phyloP scores from a whole-genome alignment of 2,329 filamentous ascomycete species.

The Hymenotorrendiella dingleyae region DNA sequence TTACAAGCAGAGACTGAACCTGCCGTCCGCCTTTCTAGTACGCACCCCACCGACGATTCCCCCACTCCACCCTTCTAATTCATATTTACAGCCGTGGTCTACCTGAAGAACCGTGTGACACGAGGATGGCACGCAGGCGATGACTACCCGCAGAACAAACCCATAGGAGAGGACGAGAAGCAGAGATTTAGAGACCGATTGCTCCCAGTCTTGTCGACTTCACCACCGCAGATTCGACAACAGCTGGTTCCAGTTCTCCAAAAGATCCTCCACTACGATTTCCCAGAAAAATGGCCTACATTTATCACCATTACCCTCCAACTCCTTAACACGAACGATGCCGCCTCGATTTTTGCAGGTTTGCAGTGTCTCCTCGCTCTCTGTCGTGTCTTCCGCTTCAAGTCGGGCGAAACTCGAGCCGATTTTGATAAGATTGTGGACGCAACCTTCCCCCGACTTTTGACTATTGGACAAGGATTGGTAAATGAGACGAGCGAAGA shows the following conservation, averaged over 20 bases:
- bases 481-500: slow-evolving; percentile 89
- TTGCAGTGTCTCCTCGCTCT: slow-evolving; percentile 91
- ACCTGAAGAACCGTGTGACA: slow-evolving; percentile 95
- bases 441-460: slow-evolving; percentile 79
- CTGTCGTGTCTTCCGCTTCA: slow-evolving; percentile 93
- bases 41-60: slow-evolving; percentile 32
- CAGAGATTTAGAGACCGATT: slow-evolving; percentile 78
- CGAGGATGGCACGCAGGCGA: slow-evolving; percentile 81
- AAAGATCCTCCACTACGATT: slow-evolving; percentile 93
- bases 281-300: slow-evolving; percentile 86
- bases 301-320: slow-evolving; percentile 92
- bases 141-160: slow-evolving; percentile 58
- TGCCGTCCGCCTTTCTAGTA: slow-evolving; percentile 84
- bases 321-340: slow-evolving; percentile 80
- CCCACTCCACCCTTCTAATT: slow-evolving; percentile 27
- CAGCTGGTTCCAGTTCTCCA: slow-evolving; percentile 93
- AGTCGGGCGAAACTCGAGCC: slow-evolving; percentile 68
- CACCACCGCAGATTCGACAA: slow-evolving; percentile 74
- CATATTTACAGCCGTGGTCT: slow-evolving; percentile 70
- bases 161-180: slow-evolving; percentile 87
- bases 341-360: slow-evolving; percentile 82
- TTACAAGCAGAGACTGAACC: slow-evolving; percentile 82
- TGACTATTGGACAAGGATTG: slow-evolving; percentile 81
- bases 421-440: slow-evolving; percentile 96
- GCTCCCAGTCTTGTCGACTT: slow-evolving; percentile 79